Conservation (phyloP, 495 filamentous ascomycete species). For the Talaromyces ruber region DNA sequence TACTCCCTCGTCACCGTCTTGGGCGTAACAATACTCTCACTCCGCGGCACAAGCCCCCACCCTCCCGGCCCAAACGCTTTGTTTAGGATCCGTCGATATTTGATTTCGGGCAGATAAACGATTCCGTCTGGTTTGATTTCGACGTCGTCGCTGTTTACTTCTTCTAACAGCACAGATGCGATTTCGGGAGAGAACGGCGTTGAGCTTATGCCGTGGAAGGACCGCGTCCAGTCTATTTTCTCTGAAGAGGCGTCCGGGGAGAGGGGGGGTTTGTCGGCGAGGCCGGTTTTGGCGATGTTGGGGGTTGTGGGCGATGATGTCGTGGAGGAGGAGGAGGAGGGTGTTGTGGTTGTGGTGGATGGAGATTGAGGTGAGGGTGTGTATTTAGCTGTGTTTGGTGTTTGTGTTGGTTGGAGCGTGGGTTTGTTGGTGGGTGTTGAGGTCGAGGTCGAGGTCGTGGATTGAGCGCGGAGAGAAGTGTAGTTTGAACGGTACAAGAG, state of each 20-base stretch:
- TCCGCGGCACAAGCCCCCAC: slow-evolving; percentile 87
- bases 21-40: slow-evolving; percentile 82
- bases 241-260: slow-evolving; percentile 22
- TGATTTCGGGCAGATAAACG: slow-evolving; percentile 95
- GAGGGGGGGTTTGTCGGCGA: slow-evolving; percentile 44
- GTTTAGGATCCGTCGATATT: slow-evolving; percentile 90
- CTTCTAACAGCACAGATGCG: slow-evolving; percentile 59
- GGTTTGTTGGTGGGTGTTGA: slow-evolving; percentile 11
- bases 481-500: neutral
- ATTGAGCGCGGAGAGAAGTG: neutral
- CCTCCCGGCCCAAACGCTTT: slow-evolving; percentile 87
- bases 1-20: slow-evolving; percentile 92
- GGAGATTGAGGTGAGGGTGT: slow-evolving; percentile 7
- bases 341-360: slow-evolving; percentile 5
- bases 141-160: slow-evolving; percentile 64
- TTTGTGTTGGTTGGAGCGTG: neutral
- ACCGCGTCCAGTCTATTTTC: slow-evolving; percentile 83
- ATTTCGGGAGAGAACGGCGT: slow-evolving; percentile 67
- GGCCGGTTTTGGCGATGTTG: slow-evolving; percentile 43
- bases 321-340: slow-evolving; percentile 14
- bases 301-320: slow-evolving; percentile 24
- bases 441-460: neutral
- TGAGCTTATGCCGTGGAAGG: slow-evolving; percentile 77
- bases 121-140: slow-evolving; percentile 97
- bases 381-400: neutral